These are phyloP conservation scores for Ascosphaera apis DNA, from an alignment of 2,329 filamentous ascomycete genomes.

Conservation along the genomic window DNA sequence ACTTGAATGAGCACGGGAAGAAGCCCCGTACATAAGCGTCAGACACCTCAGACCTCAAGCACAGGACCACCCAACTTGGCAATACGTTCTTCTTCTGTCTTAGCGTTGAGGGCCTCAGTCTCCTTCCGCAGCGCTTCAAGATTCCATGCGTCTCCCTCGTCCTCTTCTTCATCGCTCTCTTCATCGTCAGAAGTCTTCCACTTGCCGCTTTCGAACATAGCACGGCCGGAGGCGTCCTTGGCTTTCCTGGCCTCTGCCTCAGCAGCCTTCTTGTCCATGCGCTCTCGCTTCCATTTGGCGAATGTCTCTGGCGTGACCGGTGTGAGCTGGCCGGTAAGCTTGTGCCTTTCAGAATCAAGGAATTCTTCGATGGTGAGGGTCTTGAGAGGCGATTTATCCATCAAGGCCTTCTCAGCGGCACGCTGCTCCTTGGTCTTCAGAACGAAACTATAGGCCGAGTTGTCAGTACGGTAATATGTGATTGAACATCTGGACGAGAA, in stretches of 20 bases:
- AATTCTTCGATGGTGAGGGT: constrained; percentile 95
- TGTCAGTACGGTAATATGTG: constrained; percentile 4
- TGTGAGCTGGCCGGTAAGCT: constrained; percentile 73
- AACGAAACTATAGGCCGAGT: constrained; percentile 42
- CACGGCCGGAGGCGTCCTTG: constrained; percentile 87
- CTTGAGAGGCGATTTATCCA: constrained; percentile 88
- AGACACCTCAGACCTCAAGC: background rate
- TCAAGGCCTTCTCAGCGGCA: constrained; percentile 77
- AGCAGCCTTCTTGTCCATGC: constrained; percentile 82
- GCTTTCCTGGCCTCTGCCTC: constrained; percentile 75
- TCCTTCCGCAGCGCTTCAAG: constrained; percentile 72
- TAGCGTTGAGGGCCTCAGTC: constrained; percentile 51
- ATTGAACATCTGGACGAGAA: too few relatives aligned
- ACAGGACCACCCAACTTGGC: constrained; percentile 12
- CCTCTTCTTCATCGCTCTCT: constrained; percentile 38
- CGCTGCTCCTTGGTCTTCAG: constrained; percentile 96
- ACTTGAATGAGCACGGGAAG: background rate
- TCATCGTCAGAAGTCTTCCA: constrained; percentile 50
- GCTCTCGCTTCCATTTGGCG: constrained; percentile 90
- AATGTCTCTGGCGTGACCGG: constrained; percentile 86
- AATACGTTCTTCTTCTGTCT: constrained; percentile 55
- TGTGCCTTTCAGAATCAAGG: constrained; percentile 86
- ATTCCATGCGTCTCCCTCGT: constrained; percentile 25
- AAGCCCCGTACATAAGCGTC: background rate
- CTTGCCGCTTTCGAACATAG: constrained; percentile 89